Conservation (phyloP, 352 stramenopile genomes). For the Thraustochytrium striatum region DNA sequence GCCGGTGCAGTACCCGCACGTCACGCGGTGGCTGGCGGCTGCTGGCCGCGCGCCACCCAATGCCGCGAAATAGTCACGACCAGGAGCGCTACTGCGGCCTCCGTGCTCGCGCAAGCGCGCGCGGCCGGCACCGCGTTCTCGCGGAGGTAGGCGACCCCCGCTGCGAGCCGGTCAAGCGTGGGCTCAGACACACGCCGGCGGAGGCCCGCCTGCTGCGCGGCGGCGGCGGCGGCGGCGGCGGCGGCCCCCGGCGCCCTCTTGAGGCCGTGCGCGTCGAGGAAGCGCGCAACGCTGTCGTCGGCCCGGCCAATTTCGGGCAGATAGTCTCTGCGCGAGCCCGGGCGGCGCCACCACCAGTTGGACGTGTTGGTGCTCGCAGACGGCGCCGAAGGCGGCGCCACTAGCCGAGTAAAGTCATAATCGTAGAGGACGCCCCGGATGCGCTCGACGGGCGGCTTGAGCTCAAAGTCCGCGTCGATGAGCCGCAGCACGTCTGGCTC, state of each 20-base stretch:
- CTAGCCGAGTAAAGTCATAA: not conserved
- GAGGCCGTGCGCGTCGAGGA: conserved; percentile 12
- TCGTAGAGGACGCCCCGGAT: not conserved
- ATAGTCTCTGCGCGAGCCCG: not conserved
- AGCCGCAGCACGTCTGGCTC: conserved; percentile 65
- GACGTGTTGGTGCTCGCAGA: not conserved
- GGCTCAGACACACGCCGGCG: not conserved
- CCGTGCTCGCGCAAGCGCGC: no score
- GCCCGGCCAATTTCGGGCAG: conserved; percentile 2
- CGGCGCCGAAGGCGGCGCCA: not conserved
- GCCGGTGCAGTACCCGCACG: conserved; percentile 5
- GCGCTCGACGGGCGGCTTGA: not conserved
- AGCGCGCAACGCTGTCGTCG: not conserved
- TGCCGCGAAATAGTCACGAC: not conserved
- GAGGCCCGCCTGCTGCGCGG: not conserved
- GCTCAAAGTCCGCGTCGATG: not conserved
- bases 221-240: not conserved
- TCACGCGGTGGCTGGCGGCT: not conserved
- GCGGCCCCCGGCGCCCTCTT: not conserved
- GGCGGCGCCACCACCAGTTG: conserved; percentile 4
- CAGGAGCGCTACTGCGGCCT: not conserved
- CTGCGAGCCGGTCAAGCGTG: not conserved
- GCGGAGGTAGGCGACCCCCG: not conserved
- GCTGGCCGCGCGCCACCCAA: not conserved
- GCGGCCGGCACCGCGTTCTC: no score